Evolutionary conservation across 2,329 filamentous ascomycete genomes (phyloP).

Genomic region (Penicillium sumatraense): DNA sequence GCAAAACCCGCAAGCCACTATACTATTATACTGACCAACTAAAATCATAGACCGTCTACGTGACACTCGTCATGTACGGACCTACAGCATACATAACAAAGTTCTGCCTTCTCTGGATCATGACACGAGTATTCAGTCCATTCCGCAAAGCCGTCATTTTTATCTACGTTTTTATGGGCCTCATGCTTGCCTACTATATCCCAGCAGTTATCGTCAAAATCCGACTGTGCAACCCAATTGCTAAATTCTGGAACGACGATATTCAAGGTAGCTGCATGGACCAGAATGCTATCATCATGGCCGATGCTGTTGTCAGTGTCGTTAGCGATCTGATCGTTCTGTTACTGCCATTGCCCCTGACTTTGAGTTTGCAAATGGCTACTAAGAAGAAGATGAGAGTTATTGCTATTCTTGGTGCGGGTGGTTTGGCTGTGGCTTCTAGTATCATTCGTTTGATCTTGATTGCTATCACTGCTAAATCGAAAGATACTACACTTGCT

Average conservation of each 20-base stretch:
- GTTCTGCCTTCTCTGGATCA: slow-evolving; percentile 50
- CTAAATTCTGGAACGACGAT: slow-evolving; percentile 44
- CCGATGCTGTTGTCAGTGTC: slow-evolving; percentile 63
- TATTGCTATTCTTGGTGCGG: slow-evolving; percentile 54
- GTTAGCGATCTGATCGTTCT: slow-evolving; percentile 61
- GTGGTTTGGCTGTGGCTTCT: slow-evolving; percentile 38
- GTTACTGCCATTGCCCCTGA: slow-evolving; percentile 54
- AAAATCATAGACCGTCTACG: slow-evolving; percentile 40
- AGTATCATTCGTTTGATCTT: slow-evolving; percentile 34
- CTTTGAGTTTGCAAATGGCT: slow-evolving; percentile 51
- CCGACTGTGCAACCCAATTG: slow-evolving; percentile 48
- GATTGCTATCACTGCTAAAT: slow-evolving; percentile 28
- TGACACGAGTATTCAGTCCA: slow-evolving; percentile 48
- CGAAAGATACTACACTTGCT: slow-evolving; percentile 28
- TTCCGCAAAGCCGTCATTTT: slow-evolving; percentile 46
- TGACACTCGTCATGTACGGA: slow-evolving; percentile 52
- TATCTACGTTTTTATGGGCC: slow-evolving; percentile 44
- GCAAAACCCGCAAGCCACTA: no score
- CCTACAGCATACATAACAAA: slow-evolving; percentile 52
- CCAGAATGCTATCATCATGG: slow-evolving; percentile 50
- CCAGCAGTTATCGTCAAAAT: slow-evolving; percentile 50
- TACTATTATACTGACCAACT: no score
- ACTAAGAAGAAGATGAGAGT: slow-evolving; percentile 52
- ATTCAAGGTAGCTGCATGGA: slow-evolving; percentile 30
- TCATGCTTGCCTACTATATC: slow-evolving; percentile 48